Conservation (phyloP, 345 rosid genomes). For the Eucalyptus brandiana region DNA sequence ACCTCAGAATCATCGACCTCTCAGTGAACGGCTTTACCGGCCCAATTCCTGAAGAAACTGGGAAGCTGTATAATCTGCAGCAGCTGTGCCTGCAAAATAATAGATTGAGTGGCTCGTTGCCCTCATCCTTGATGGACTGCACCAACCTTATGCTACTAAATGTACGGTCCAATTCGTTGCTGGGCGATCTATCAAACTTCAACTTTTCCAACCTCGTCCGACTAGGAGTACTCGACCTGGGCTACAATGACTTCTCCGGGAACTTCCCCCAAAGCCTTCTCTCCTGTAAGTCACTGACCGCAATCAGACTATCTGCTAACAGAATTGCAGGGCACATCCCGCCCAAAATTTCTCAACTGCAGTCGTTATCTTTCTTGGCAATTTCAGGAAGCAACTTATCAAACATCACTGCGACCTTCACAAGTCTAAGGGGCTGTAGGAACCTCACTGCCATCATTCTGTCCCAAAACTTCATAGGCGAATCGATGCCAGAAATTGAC, state of each 20-base stretch:
- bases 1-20: neutral
- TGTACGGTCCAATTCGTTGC: neutral
- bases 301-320: neutral
- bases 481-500: neutral
- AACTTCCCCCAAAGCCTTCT: neutral
- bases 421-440: neutral
- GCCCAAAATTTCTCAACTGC: neutral
- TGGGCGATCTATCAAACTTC: neutral
- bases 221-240: neutral
- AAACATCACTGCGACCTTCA: neutral
- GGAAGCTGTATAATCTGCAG: neutral
- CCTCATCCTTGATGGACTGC: neutral
- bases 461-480: neutral
- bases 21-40: neutral
- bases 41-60: neutral
- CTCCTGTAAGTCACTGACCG: neutral
- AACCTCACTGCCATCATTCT: neutral
- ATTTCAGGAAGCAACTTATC: neutral
- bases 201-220: neutral
- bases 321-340: neutral
- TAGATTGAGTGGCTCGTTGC: neutral
- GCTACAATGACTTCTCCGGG: neutral
- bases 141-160: neutral
- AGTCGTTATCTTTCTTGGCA: neutral
- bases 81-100: neutral